phyloP scores from a whole-genome alignment of 164 flowering plant species.

The Stephania cephalantha region DNA sequence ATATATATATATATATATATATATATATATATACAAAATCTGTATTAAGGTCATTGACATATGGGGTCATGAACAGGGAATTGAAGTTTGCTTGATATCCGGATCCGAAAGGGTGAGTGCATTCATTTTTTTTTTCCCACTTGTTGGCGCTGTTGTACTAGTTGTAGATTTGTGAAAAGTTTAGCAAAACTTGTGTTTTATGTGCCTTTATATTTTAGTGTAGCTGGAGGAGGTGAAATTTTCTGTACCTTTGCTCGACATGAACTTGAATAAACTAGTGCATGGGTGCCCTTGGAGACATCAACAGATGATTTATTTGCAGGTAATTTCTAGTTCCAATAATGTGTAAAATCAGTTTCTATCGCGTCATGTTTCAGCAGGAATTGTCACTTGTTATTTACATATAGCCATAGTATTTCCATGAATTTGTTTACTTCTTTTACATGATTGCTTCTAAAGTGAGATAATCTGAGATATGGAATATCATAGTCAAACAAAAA shows the following conservation, averaged over 20 bases:
- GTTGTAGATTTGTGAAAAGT: not conserved
- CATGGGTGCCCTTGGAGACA: slow-evolving; percentile 48
- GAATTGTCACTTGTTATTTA: not conserved
- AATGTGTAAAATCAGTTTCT: no score
- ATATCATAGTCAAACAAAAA: no score
- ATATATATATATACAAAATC: no score
- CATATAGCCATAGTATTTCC: no score
- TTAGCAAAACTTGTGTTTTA: slow-evolving; percentile 5
- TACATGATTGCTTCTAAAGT: no score
- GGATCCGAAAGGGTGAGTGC: slow-evolving; percentile 61
- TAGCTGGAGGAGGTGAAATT: slow-evolving; percentile 93
- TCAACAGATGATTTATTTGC: slow-evolving; percentile 72
- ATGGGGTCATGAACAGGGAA: slow-evolving; percentile 43
- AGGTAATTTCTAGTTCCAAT: slow-evolving; percentile 38
- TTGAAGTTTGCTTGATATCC: slow-evolving; percentile 63
- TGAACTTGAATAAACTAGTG: slow-evolving; percentile 75
- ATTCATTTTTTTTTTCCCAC: not conserved
- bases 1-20: no score
- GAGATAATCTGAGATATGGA: no score
- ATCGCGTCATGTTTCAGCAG: not conserved
- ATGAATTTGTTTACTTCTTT: no score
- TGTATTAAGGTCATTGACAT: not conserved
- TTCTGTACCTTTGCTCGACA: slow-evolving; percentile 68
- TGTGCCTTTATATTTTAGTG: slow-evolving; percentile 33
- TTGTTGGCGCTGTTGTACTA: slow-evolving; percentile 7